These are phyloP conservation scores for Myxozyma kluyveri DNA, from an alignment of 805 yeast species.

Conservation along the genomic window DNA sequence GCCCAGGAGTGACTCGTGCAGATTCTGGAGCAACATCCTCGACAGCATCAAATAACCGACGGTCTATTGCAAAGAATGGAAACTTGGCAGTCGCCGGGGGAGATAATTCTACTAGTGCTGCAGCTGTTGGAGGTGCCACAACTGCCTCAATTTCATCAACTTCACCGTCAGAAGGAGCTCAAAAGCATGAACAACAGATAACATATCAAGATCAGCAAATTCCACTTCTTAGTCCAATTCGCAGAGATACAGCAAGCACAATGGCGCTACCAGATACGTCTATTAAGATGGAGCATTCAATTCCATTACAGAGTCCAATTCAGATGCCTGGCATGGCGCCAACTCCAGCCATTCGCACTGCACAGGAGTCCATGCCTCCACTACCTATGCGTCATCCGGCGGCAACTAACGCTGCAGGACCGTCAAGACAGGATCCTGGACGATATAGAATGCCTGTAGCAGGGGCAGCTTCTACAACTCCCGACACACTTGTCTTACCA, in stretches of 20 bases:
- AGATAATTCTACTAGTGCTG: not conserved
- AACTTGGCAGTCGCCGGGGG: not conserved
- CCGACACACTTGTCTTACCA: conserved; percentile 22
- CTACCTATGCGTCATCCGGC: not conserved
- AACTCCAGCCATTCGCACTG: not conserved
- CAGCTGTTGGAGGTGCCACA: conserved; percentile 8
- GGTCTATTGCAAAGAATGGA: conserved; percentile 8
- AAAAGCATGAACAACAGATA: not conserved
- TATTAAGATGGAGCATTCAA: not conserved
- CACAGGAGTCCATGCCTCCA: not conserved
- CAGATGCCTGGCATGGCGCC: not conserved
- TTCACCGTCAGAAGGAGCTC: not conserved
- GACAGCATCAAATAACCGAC: conserved; percentile 9
- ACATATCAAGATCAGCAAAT: not conserved
- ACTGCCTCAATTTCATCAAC: not conserved
- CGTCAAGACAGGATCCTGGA: too few relatives aligned
- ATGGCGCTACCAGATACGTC: not conserved
- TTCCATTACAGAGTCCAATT: too few relatives aligned
- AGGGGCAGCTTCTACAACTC: not conserved
- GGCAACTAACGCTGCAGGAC: not conserved
- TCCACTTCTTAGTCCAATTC: not conserved
- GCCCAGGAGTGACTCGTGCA: conserved; percentile 18
- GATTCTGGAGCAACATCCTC: conserved; percentile 21
- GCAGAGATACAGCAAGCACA: not conserved
- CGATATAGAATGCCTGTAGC: too few relatives aligned